Percentiles rank a stretch among this genome's conserved stretches.
These are phyloP conservation scores for Pachysandra terminalis DNA, from an alignment of 164 flowering plant genomes.

Conservation along the genomic window DNA sequence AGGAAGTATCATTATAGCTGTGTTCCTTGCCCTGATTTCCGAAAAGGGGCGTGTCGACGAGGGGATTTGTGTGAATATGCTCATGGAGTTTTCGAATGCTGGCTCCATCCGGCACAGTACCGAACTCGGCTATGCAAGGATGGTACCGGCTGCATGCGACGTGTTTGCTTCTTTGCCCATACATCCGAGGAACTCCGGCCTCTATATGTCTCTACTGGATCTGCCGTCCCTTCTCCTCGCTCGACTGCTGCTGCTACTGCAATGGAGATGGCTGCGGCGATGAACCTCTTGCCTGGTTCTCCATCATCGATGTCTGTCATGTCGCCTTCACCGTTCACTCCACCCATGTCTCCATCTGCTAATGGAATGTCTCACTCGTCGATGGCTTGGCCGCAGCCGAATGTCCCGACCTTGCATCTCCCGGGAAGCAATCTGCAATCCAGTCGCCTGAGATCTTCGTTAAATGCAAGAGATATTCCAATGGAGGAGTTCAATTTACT, in stretches of 20 bases:
- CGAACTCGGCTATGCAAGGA: no score
- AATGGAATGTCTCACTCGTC: conserved; percentile 5
- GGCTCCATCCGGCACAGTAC: no score
- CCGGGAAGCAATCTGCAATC: conserved; percentile 14
- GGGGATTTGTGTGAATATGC: conserved; percentile 9
- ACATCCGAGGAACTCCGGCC: background rate
- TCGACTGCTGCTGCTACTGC: conserved; percentile 4
- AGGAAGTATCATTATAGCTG: conserved; percentile 10
- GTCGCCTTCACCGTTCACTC: conserved; percentile 14
- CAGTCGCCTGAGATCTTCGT: no score
- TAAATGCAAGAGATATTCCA: conserved; percentile 8
- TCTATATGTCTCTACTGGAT: conserved; percentile 11
- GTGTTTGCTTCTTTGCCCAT: background rate
- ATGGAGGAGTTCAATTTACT: conserved; percentile 7
- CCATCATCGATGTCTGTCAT: no score
- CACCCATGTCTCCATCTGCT: conserved; percentile 7
- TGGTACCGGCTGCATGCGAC: background rate
- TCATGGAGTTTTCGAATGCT: no score
- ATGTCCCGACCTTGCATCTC: conserved; percentile 10
- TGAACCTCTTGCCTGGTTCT: no score
- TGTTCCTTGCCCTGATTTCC: conserved; percentile 5
- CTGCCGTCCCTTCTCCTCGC: conserved; percentile 13
- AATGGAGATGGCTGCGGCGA: conserved; percentile 17
- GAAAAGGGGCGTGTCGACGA: conserved; percentile 5
- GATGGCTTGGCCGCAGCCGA: conserved; percentile 13